Conservation (phyloP, 1,284 basidiomycete species). For the Agaricales sp. region DNA sequence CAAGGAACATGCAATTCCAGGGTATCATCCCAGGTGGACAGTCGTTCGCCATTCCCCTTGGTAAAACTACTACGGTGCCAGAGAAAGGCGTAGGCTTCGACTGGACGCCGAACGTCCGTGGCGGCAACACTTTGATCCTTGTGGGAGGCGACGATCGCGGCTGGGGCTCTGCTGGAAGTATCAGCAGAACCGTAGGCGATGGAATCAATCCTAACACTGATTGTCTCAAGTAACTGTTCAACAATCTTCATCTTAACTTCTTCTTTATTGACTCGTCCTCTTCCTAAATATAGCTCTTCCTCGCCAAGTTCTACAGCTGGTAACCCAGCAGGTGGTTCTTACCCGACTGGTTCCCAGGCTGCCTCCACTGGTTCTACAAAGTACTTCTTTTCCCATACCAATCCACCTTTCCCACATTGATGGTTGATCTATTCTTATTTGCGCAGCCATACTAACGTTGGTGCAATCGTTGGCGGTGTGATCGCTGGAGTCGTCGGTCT, state of each 20-base stretch:
- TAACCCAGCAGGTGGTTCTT: conserved; percentile 62
- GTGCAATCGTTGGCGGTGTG: conserved; percentile 62
- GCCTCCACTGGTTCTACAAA: too few relatives aligned
- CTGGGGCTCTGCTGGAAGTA: conserved; percentile 58
- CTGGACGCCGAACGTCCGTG: conserved; percentile 56
- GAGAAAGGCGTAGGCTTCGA: conserved; percentile 48
- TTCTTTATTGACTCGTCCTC: too few relatives aligned
- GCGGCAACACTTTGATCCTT: conserved; percentile 53
- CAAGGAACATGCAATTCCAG: conserved; percentile 46
- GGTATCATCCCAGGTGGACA: conserved; percentile 73
- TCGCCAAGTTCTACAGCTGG: conserved; percentile 72
- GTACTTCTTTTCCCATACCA: too few relatives aligned
- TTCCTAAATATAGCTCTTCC: conserved; percentile 35
- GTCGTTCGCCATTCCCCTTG: conserved; percentile 52
- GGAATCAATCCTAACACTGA: conserved; percentile 33
- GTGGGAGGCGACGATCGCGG: conserved; percentile 59
- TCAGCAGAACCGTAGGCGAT: conserved; percentile 38
- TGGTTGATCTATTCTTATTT: background rate
- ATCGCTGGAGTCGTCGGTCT: conserved; percentile 49
- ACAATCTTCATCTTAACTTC: too few relatives aligned
- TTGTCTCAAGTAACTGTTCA: conserved; percentile 29
- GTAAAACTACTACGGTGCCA: conserved; percentile 27
- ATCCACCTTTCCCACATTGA: too few relatives aligned
- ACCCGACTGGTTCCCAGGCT: conserved; percentile 59
- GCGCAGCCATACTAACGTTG: conserved; percentile 31